Percentiles rank a stretch among this genome's conserved stretches.
These are phyloP conservation scores for Cymbopogon citratus DNA, from an alignment of 176 grass and related monocot species.

Conservation along the genomic window DNA sequence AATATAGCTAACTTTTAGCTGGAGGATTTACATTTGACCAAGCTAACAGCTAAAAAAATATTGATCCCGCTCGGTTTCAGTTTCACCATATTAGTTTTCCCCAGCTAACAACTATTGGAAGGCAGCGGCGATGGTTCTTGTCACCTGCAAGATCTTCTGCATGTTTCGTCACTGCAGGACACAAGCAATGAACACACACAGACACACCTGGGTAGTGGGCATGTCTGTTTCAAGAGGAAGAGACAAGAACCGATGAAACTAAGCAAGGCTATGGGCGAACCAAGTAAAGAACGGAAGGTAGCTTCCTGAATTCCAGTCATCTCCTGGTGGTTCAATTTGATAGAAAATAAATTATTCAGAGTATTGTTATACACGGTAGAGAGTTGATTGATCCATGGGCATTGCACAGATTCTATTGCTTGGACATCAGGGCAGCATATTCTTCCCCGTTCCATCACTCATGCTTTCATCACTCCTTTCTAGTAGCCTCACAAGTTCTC, in stretches of 20 bases:
- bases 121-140: neutral
- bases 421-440: conserved; percentile 35
- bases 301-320: neutral
- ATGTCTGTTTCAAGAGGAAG: no score
- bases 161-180: neutral
- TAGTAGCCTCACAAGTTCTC: conserved; percentile 7
- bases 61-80: neutral
- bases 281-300: no score
- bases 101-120: neutral
- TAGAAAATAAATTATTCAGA: neutral
- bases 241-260: no score
- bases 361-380: neutral
- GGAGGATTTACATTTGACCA: neutral
- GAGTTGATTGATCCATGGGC: conserved; percentile 17
- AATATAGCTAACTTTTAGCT: neutral
- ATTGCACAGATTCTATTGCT: conserved; percentile 26
- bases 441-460: conserved; percentile 37
- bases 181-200: no score
- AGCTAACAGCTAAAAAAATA: neutral
- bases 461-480: neutral
- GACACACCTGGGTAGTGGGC: no score
- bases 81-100: neutral
- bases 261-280: neutral
- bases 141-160: neutral
- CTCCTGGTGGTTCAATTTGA: neutral